Evolutionary conservation across 2,329 filamentous ascomycete genomes (phyloP), one percentile per base, ranked within the genome.

Genomic region (Fusarium kyushuense): DNA sequence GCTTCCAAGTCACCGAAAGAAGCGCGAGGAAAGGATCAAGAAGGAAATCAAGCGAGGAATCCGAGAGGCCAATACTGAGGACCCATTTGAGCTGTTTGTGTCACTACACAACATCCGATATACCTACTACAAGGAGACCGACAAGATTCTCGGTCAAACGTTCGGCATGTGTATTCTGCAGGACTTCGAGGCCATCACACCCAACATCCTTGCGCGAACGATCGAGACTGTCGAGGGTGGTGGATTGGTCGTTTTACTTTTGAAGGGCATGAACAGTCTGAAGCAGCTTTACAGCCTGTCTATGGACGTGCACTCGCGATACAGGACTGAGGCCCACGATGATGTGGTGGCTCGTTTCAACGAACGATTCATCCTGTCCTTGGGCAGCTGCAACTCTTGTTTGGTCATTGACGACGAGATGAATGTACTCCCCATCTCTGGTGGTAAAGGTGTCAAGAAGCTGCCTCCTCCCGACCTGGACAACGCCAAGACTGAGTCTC

Each of bases 81-180:
- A 99, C 77, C 92, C 96, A 0, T 99, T 99, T 83, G 96, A 99
- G 82, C 88, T 98, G 55, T 99, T 98, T 81, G 91, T 98, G 74
- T 96, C 94, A 60, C 89, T 97, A 58, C 92, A 98, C 83, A 94
- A 97, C 80, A 97, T 99, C 78, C 92, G 96, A 79, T 99, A 99
- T 87, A 93, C 96, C 59, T 99, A 97, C 86, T 99, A 99, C 85
- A 99, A 99, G 82, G 96, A 99, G 83, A 98, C 96, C 29, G 96
- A 99, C 76, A 98, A 97, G 85, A 97, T 99, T 76, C 82, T 98
- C 58, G 96, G 96, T 78, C 97, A 98, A 79, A 99, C 96, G 42
- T 99, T 96, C 77, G 95, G 95, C 77, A 97, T 97, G 93, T 97
- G 94, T 79, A 97, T 99, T 69, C 82, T 99, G 72, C 96, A 99